Conservation (phyloP, 164 flowering plant species). For the Buxus sempervirens region DNA sequence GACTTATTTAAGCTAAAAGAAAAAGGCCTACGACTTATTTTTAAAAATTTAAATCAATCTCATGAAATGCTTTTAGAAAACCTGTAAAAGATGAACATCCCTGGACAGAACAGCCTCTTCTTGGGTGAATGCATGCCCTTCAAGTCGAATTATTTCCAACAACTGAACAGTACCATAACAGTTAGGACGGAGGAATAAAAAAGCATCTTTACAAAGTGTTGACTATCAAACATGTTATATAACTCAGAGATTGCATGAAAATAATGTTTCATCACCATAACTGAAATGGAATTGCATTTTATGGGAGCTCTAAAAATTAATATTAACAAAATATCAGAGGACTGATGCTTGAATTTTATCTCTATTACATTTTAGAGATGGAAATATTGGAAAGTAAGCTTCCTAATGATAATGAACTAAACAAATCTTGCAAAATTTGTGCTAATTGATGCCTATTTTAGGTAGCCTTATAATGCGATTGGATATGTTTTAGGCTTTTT, state of each 20-base stretch:
- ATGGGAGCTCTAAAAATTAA: background rate
- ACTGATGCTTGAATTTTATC: background rate
- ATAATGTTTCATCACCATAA: too few species aligned
- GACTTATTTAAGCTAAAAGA: background rate
- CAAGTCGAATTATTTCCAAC: conserved; percentile 87
- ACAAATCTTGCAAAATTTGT: background rate
- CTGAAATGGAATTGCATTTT: background rate
- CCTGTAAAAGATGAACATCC: conserved; percentile 92
- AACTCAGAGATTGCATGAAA: too few species aligned
- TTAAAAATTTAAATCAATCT: background rate
- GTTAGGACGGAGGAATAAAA: background rate
- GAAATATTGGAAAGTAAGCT: background rate
- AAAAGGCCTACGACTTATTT: background rate
- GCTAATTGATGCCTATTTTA: too few species aligned
- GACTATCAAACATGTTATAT: too few species aligned
- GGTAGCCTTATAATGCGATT: too few species aligned
- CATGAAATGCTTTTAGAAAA: conserved; percentile 16
- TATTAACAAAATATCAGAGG: background rate
- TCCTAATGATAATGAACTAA: background rate
- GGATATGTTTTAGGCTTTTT: too few species aligned
- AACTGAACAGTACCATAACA: conserved; percentile 36
- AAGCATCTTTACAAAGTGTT: too few species aligned
- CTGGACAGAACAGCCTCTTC: conserved; percentile 74
- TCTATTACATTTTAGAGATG: background rate
- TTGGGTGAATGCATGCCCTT: conserved; percentile 76